Conservation (phyloP, 768 basidiomycete genomes). For the Candolleomyces efflorescens region DNA sequence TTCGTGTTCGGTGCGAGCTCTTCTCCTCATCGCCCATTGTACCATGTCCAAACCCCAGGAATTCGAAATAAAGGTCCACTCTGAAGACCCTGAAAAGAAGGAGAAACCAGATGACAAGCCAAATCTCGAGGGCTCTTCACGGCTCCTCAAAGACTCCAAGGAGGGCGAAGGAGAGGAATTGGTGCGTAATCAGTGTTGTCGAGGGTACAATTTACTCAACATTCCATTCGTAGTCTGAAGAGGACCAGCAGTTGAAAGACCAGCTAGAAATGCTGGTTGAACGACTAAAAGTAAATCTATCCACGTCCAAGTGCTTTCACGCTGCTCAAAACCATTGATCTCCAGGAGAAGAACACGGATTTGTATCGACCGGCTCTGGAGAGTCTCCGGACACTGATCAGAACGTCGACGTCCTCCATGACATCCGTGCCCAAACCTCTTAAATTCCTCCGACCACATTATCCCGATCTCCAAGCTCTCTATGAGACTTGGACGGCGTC, state of each 20-base stretch:
- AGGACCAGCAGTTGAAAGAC: conserved; percentile 87
- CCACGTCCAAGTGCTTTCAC: neutral
- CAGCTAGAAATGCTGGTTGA: conserved; percentile 98
- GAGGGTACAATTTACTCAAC: conserved; percentile 4
- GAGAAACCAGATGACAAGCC: conserved; percentile 41
- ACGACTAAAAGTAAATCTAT: conserved; percentile 69
- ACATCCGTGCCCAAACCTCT: conserved; percentile 98
- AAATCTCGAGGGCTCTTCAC: conserved; percentile 45
- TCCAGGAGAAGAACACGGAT: conserved; percentile 80
- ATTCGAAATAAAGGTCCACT: conserved; percentile 57
- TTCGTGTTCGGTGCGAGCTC: conserved; percentile 4
- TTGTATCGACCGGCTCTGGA: conserved; percentile 91
- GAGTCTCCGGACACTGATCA: conserved; percentile 87
- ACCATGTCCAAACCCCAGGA: conserved; percentile 59
- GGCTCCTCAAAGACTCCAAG: conserved; percentile 41
- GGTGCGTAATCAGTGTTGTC: conserved; percentile 44
- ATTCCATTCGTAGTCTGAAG: conserved; percentile 66
- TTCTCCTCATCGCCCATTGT: conserved; percentile 10
- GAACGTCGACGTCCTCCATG: conserved; percentile 98
- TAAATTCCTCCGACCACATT: conserved; percentile 95
- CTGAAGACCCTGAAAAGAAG: conserved; percentile 77
- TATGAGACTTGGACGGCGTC: conserved; percentile 81
- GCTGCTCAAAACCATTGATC: conserved; percentile 14
- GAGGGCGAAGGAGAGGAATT: conserved; percentile 72
- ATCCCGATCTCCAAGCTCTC: conserved; percentile 77